phyloP scores from a whole-genome alignment of 495 filamentous ascomycete species.

The Neurospora sp. region DNA sequence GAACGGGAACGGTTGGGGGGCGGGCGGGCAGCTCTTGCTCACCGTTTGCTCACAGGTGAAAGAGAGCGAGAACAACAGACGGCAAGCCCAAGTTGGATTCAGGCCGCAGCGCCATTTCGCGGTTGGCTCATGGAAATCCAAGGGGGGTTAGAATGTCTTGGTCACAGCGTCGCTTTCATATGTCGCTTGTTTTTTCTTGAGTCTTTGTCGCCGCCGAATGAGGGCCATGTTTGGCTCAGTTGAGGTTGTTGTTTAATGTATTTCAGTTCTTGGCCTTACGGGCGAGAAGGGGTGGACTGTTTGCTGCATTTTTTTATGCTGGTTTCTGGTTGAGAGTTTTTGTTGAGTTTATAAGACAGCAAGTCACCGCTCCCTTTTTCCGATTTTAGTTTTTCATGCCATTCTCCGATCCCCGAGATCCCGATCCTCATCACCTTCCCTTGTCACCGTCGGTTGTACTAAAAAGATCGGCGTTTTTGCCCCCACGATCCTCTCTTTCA shows the following conservation, averaged over 20 bases:
- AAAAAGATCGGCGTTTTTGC: not conserved
- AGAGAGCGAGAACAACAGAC: not conserved
- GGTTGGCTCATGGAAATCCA: not conserved
- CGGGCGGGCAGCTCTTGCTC: not conserved
- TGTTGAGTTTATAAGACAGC: not conserved
- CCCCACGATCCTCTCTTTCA: not conserved
- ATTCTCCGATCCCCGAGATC: not conserved
- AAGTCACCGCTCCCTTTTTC: not conserved
- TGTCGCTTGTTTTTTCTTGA: not conserved
- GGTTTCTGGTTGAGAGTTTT: not conserved
- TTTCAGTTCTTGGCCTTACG: not conserved
- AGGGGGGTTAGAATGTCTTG: not conserved
- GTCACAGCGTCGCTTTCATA: not conserved
- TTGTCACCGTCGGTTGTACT: not conserved
- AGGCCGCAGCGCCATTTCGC: not conserved
- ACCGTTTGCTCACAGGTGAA: not conserved
- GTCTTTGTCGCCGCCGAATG: too few species aligned
- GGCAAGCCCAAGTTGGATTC: not conserved
- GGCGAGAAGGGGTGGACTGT: not conserved
- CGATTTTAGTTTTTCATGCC: not conserved
- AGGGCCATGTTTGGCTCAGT: not conserved
- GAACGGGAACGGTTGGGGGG: not conserved
- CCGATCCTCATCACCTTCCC: not conserved
- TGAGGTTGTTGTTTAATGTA: not conserved
- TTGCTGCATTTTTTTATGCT: not conserved